Conservation (phyloP, 805 yeast genomes). For the Zygosaccharomyces pseudorouxii region DNA sequence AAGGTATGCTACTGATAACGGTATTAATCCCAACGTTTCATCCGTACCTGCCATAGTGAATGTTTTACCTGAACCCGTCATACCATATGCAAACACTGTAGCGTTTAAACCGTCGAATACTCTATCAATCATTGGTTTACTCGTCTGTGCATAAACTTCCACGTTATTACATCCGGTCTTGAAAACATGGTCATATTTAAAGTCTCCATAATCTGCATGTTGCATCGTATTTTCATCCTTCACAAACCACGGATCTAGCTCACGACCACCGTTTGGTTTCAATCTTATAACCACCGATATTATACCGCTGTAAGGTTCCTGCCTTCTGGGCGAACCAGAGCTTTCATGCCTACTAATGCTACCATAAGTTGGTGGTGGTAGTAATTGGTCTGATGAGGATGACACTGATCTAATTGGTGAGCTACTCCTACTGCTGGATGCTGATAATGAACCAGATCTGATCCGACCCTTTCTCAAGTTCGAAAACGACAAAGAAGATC, state of each 20-base stretch:
- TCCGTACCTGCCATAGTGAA: slow-evolving; percentile 75
- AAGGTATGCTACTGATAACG: slow-evolving; percentile 49
- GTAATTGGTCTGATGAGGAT: slow-evolving; percentile 8
- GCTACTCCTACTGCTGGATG: slow-evolving; percentile 14
- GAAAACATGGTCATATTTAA: slow-evolving; percentile 76
- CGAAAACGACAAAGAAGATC: slow-evolving; percentile 19
- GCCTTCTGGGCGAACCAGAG: slow-evolving; percentile 5
- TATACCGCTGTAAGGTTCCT: slow-evolving; percentile 44
- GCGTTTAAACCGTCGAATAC: slow-evolving; percentile 75
- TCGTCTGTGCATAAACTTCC: slow-evolving; percentile 57
- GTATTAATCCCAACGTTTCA: slow-evolving; percentile 64
- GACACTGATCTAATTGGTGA: slow-evolving; percentile 16
- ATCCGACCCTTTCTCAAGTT: slow-evolving; percentile 12
- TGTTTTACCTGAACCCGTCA: slow-evolving; percentile 93
- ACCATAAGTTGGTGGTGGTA: slow-evolving; percentile 2
- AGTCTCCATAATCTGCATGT: slow-evolving; percentile 57
- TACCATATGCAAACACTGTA: slow-evolving; percentile 89
- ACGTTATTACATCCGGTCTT: slow-evolving; percentile 49
- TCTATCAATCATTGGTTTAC: slow-evolving; percentile 47
- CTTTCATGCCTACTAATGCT: neutral
- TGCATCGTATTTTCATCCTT: slow-evolving; percentile 40
- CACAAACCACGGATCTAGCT: slow-evolving; percentile 33
- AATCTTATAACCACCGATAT: slow-evolving; percentile 77
- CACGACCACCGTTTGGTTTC: slow-evolving; percentile 47
- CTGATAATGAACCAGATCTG: slow-evolving; percentile 11